A percentile compares a stretch with the other conserved stretches of the same genome.
phyloP scores from a whole-genome alignment of 192 early-diverging fungal species.

The Lunasporangiospora selenospora region DNA sequence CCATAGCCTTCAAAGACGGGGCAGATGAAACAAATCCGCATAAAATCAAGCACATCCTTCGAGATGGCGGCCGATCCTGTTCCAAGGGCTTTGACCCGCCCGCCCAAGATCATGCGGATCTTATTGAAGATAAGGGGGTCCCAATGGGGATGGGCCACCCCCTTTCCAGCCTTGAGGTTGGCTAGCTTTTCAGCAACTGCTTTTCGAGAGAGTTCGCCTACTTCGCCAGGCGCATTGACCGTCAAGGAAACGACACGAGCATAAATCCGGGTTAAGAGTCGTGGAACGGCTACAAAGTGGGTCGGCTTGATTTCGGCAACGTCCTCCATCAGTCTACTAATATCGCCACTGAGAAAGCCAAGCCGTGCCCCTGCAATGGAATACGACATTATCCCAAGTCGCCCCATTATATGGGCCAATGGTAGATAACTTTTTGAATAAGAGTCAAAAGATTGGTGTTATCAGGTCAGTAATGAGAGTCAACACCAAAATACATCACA shows the following conservation, averaged over 20 bases:
- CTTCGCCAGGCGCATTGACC: constrained; percentile 60
- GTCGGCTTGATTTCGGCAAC: constrained; percentile 77
- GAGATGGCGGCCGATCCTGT: constrained; percentile 74
- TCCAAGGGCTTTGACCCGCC: constrained; percentile 62
- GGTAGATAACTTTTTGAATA: constrained; percentile 86
- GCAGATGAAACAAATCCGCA: constrained; percentile 68
- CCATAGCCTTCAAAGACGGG: constrained; percentile 66
- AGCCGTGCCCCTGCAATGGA: constrained; percentile 16
- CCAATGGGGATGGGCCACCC: constrained; percentile 77
- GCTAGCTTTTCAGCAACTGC: constrained; percentile 66
- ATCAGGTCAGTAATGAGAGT: no score
- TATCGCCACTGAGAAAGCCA: constrained; percentile 56
- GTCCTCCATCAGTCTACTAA: constrained; percentile 82
- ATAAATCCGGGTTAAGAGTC: constrained; percentile 89
- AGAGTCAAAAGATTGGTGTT: constrained; percentile 10
- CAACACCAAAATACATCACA: no score
- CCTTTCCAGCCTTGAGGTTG: constrained; percentile 55
- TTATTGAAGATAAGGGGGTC: constrained; percentile 88
- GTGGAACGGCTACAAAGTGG: constrained; percentile 83
- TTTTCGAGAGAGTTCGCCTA: constrained; percentile 54
- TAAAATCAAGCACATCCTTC: constrained; percentile 64
- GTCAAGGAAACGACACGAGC: constrained; percentile 51
- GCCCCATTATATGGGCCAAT: constrained; percentile 64
- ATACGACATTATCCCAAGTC: constrained; percentile 2
- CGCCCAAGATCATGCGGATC: constrained; percentile 77